Base-by-base conservation (phyloP, 2,329 filamentous ascomycete species). In the Apiospora marii region DNA sequence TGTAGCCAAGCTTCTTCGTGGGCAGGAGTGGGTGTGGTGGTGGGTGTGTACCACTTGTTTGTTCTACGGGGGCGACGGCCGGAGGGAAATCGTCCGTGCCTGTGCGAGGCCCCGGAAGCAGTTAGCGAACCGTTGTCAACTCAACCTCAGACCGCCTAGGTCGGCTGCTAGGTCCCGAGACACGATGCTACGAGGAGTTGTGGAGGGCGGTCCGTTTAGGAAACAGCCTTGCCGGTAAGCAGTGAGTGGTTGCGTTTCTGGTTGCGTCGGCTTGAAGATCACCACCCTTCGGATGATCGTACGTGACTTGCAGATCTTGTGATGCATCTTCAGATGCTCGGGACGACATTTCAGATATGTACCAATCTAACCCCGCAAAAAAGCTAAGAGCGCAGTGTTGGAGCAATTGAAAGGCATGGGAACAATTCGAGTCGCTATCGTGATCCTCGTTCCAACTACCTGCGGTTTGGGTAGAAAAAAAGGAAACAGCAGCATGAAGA, bases 251-350 rank as follows among this genome's bases (percentile, higher is more conserved):
- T 49, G 22, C 27, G 27, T 30, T 2, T 30, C 27, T 30, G 19
- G 19, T 44, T 49, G 49, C 53, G 53, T 22, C 53, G 37, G 22
- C 19, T n/a, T 34, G 24, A 30, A 37, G 27, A 61, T 61, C 16
- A 34, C 16, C 37, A 10, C 8, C 8, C 4, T 19, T 22, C 16
- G 14, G 34, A 37, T 22, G 53, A 34, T 10, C 30, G 14, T 61
- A 27, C 53, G 53, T 34, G 53, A 61, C 53, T 37, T 61, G 27
- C 16, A 61, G 53, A 37, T 61, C 53, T 61, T 19, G 53, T 61
- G 53, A 61, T 61, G 30, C 16, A 12, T 19, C 12, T 22, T 48
- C 44, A 7, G 37, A 19, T 22, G 16, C 44, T 22, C 16, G 7
- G 19, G n/a, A n/a, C 22, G 46, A 49, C 22, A 49, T 49, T 49